A percentile compares a stretch with the other conserved stretches of the same genome.
Conservation (phyloP, 257 asterid genomes). For the Craterostigma plantagineum region DNA sequence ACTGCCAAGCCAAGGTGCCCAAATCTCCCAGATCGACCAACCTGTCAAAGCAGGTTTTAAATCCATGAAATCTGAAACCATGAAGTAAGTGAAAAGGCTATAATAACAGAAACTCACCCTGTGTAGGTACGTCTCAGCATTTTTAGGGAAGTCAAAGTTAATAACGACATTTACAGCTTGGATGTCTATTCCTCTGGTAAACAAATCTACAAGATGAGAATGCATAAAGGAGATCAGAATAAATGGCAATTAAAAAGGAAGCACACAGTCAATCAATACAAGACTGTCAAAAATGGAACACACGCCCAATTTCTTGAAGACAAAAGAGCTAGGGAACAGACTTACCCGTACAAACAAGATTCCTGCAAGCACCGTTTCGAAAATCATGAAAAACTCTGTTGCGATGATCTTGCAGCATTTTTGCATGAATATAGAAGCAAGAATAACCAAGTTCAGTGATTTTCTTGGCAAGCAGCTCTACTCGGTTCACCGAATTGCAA, state of each 20-base stretch:
- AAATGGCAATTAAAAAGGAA: no score
- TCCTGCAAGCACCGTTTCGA: conserved; percentile 93
- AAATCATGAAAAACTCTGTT: conserved; percentile 3
- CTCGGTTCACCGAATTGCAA: conserved; percentile 91
- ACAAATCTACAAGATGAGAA: conserved; percentile 38
- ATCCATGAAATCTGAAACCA: no score
- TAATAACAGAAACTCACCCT: conserved; percentile 32
- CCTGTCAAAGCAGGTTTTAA: conserved; percentile 18
- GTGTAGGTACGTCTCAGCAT: conserved; percentile 71
- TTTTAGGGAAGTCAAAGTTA: conserved; percentile 32
- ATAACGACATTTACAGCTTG: conserved; percentile 61
- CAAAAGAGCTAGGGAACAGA: neutral
- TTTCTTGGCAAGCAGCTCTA: conserved; percentile 86
- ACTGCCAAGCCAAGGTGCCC: conserved; percentile 94
- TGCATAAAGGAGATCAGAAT: neutral
- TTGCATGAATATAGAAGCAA: conserved; percentile 88
- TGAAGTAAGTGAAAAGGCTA: no score
- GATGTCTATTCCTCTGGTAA: conserved; percentile 81
- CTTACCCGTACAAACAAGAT: conserved; percentile 90
- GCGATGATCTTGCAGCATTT: conserved; percentile 32
- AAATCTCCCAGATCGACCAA: conserved; percentile 88
- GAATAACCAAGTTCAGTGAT: conserved; percentile 89
- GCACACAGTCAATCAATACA: no score
- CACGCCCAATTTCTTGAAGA: neutral
- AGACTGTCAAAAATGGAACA: no score